phyloP scores from a whole-genome alignment of 257 asterid genomes.

The Solanum pimpinellifolium region DNA sequence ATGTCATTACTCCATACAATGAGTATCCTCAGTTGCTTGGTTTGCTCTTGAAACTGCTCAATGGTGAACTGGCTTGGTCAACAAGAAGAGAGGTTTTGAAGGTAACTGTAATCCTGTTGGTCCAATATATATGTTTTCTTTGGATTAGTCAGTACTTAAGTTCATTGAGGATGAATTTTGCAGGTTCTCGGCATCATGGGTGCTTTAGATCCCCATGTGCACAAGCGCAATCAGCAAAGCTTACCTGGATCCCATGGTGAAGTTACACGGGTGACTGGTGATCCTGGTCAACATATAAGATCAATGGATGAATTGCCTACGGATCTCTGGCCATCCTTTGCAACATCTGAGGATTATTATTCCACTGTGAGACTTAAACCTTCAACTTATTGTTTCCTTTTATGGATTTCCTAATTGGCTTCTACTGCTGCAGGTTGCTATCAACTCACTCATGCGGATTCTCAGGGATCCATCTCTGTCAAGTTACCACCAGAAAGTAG shows the following conservation, averaged over 20 bases:
- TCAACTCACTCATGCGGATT: constrained; percentile 91
- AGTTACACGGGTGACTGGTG: constrained; percentile 71
- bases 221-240: constrained; percentile 77
- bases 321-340: constrained; percentile 99
- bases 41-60: constrained; percentile 82
- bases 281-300: constrained; percentile 73
- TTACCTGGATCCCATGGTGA: constrained; percentile 92
- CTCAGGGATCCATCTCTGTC: constrained; percentile 95
- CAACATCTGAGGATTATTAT: constrained; percentile 94
- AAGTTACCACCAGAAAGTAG: constrained; percentile 95
- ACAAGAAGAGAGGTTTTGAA: constrained; percentile 93
- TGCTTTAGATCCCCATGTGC: constrained; percentile 93
- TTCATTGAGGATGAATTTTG: background rate
- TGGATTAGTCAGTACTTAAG: background rate
- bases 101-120: constrained; percentile 34
- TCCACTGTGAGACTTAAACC: constrained; percentile 65
- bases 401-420: background rate
- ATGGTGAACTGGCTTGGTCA: constrained; percentile 99
- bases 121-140: background rate
- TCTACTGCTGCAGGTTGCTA: constrained; percentile 69
- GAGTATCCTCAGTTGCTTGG: constrained; percentile 93
- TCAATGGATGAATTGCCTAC: constrained; percentile 84
- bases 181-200: constrained; percentile 99
- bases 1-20: constrained; percentile 88
- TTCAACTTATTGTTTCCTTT: constrained; percentile 1